Evolutionary conservation across 257 asterid species (phyloP).

Genomic region (Solanum chilense): DNA sequence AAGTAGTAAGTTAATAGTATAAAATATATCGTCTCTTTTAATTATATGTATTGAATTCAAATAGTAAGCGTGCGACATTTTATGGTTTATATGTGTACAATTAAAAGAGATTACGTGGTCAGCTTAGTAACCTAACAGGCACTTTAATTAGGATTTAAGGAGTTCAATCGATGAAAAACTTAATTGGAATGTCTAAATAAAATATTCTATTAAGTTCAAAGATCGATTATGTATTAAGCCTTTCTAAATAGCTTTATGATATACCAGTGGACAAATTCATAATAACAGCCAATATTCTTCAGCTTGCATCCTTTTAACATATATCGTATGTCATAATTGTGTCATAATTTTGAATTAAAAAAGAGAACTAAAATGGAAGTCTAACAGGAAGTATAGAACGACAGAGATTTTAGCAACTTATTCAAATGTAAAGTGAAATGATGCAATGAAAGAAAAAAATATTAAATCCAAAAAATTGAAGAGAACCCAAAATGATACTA

Average conservation of each 20-base stretch:
- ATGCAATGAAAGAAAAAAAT: background rate
- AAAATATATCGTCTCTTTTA: too few relatives aligned
- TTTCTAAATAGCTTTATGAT: background rate
- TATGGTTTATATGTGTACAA: background rate
- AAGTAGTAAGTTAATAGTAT: background rate
- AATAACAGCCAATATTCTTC: background rate
- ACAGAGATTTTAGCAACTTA: background rate
- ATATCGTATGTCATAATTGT: background rate
- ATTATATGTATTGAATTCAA: too few relatives aligned
- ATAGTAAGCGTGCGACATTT: too few relatives aligned
- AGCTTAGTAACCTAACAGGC: background rate
- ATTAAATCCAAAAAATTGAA: background rate
- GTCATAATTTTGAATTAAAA: background rate
- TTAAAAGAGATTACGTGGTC: background rate
- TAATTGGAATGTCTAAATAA: background rate
- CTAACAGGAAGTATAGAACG: background rate
- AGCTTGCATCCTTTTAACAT: background rate
- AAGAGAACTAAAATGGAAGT: background rate
- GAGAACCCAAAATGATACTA: background rate
- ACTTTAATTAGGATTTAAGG: background rate
- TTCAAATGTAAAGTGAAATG: background rate
- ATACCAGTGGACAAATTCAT: background rate
- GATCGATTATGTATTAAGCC: background rate
- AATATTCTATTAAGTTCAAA: accelerated
- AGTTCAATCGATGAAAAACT: background rate